Conservation (phyloP, 2,329 filamentous ascomycete species). For the Penicillium sp. region DNA sequence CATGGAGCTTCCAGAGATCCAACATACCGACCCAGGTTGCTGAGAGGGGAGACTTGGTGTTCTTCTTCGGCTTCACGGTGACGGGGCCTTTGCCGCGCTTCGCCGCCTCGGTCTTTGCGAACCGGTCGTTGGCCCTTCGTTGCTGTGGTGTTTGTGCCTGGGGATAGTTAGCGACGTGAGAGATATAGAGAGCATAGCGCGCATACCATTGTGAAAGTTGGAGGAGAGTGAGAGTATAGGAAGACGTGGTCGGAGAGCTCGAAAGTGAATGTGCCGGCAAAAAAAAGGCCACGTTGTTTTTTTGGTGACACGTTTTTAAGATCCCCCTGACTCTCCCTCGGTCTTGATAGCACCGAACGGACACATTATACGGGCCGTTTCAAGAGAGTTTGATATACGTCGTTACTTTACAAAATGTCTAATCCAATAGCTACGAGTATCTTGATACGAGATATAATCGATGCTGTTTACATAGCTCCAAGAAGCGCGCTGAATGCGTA, state of each 20-base stretch:
- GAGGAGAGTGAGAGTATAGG: neutral
- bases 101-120: conserved; percentile 59
- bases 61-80: conserved; percentile 50
- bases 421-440: neutral
- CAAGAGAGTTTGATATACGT: too few relatives aligned
- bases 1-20: neutral
- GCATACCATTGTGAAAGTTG: conserved; percentile 1
- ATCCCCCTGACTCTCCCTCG: neutral
- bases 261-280: conserved; percentile 6
- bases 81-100: conserved; percentile 60
- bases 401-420: too few relatives aligned
- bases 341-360: neutral
- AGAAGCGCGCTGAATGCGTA: neutral
- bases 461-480: neutral
- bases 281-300: conserved; percentile 18
- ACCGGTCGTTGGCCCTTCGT: conserved; percentile 64
- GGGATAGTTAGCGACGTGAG: neutral
- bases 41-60: conserved; percentile 57
- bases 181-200: neutral
- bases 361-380: too few relatives aligned
- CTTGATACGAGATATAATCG: neutral
- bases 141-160: conserved; percentile 68
- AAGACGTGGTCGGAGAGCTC: neutral
- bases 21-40: conserved; percentile 62
- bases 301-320: neutral